Evolutionary conservation across 1,139 yeast species (phyloP), one percentile per base, ranked within the genome.

Genomic region (Zygotorulaspora mrakii): DNA sequence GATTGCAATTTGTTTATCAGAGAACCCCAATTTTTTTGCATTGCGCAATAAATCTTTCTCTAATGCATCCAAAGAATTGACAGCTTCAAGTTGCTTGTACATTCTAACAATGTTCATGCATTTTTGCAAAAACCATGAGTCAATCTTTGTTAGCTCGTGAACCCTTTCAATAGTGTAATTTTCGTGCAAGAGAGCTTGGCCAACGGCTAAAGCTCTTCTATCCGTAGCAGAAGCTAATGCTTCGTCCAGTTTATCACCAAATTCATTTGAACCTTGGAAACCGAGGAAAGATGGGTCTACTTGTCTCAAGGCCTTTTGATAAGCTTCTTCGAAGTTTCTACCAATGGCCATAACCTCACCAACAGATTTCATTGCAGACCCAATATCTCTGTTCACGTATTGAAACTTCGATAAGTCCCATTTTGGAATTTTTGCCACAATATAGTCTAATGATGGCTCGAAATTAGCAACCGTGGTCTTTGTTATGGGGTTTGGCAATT

Each of bases 301-400:
- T 69, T 89, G 95, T 70, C 98, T 82, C 55, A 91, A 82, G 40
- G 98, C 98, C 73, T 91, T 91, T 70, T 91, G 98, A 75, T 91
- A 82, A 11, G 96, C 85, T 68, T 91, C 98, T 70, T 91, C 98
- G 62, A 89, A 91, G 55, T 80, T 91, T 70, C 98, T 82, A 59
- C 98, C 98, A 62, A 91, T 91, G 41, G 96, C 94, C 98, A 91
- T 91, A 46, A 91, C 98, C 69, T 91, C 98, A 66, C 98, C 98
- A 44, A 91, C 98, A 33, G 97, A 89, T 69, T 91, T 91, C 98
- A 91, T 91, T 36, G 96, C 81, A 20, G 96, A 86, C 33, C 96
- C 95, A 62, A 89, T 83, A 54, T 83, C 88, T 65, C 95, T 79
- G 65, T 86, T 82, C 47, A 89, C 97, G 61, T 87, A 94, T 65